Evolutionary conservation across 208 protist genomes (phyloP).

Genomic region (Acanthamoeba lenticulata): DNA sequence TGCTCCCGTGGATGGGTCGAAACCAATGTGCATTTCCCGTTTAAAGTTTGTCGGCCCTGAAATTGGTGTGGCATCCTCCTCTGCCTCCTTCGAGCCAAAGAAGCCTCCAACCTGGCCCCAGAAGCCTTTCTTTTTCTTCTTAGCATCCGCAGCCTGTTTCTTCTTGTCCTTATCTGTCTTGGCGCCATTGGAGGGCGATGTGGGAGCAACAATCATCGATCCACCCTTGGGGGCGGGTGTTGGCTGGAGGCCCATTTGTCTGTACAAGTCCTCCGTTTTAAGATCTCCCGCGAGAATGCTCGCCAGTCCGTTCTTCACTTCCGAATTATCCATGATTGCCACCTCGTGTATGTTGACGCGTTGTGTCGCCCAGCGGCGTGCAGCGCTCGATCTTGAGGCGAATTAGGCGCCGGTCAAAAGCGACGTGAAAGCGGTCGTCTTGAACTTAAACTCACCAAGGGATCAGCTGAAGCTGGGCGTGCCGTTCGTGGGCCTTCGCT

Average conservation of each 20-base stretch:
- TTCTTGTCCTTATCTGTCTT: background rate
- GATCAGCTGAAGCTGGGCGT: too few relatives aligned
- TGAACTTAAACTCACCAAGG: too few relatives aligned
- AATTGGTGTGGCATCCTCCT: background rate
- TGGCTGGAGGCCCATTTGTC: background rate
- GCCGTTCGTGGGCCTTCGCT: too few relatives aligned
- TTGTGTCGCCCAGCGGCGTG: too few relatives aligned
- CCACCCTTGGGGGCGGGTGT: background rate
- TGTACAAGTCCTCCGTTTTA: background rate
- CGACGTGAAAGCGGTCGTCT: too few relatives aligned
- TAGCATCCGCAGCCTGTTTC: background rate
- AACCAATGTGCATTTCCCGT: constrained; percentile 25
- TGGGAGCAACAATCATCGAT: background rate
- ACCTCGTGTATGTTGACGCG: too few relatives aligned
- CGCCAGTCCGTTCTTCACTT: background rate
- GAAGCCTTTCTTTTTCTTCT: background rate
- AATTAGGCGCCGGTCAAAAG: too few relatives aligned
- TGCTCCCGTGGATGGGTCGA: background rate
- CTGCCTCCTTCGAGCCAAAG: background rate
- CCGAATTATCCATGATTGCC: background rate
- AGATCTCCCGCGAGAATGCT: background rate
- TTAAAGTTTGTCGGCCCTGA: constrained; percentile 16
- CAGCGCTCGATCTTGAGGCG: too few relatives aligned
- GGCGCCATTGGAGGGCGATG: background rate
- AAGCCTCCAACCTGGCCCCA: background rate